phyloP scores from a whole-genome alignment of 1,284 basidiomycete genomes.

The Ustilago lituana region DNA sequence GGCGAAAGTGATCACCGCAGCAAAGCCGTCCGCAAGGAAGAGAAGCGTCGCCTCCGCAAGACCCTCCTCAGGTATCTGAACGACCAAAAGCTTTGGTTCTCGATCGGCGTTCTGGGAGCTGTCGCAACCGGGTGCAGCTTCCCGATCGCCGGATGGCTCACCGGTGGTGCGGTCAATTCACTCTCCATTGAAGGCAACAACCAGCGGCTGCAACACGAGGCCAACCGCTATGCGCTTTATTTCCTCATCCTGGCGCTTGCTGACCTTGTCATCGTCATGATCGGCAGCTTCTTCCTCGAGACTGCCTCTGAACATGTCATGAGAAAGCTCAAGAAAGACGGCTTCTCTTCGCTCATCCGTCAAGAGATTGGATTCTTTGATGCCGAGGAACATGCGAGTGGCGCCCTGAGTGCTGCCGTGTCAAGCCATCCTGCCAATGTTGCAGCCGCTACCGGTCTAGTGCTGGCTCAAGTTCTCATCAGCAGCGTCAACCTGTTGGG shows the following conservation, averaged over 20 bases:
- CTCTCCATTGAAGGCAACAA: constrained; percentile 52
- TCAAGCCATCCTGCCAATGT: constrained; percentile 67
- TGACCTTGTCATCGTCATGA: constrained; percentile 46
- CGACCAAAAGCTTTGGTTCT: constrained; percentile 42
- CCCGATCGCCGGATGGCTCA: constrained; percentile 66
- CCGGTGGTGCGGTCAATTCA: constrained; percentile 54
- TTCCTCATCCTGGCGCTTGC: constrained; percentile 57
- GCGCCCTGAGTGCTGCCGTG: constrained; percentile 68
- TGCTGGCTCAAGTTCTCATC: constrained; percentile 68
- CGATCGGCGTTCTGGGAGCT: constrained; percentile 45
- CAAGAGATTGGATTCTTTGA: constrained; percentile 67
- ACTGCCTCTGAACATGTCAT: constrained; percentile 57
- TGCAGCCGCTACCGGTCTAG: constrained; percentile 67
- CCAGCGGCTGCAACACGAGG: constrained; percentile 25
- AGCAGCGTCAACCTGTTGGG: constrained; percentile 65
- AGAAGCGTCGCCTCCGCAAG: constrained; percentile 32
- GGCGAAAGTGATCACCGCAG: constrained; percentile 5
- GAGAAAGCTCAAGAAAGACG: constrained; percentile 51
- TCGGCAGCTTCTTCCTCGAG: constrained; percentile 60
- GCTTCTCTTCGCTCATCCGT: constrained; percentile 52
- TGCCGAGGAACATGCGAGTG: constrained; percentile 64
- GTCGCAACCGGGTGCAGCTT: constrained; percentile 66
- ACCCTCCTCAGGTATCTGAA: constrained; percentile 38
- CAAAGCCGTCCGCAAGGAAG: constrained; percentile 25
- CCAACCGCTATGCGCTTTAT: constrained; percentile 54